Conservation (phyloP, 148 eudicot genomes). For the Rhododendron ferrugineum region DNA sequence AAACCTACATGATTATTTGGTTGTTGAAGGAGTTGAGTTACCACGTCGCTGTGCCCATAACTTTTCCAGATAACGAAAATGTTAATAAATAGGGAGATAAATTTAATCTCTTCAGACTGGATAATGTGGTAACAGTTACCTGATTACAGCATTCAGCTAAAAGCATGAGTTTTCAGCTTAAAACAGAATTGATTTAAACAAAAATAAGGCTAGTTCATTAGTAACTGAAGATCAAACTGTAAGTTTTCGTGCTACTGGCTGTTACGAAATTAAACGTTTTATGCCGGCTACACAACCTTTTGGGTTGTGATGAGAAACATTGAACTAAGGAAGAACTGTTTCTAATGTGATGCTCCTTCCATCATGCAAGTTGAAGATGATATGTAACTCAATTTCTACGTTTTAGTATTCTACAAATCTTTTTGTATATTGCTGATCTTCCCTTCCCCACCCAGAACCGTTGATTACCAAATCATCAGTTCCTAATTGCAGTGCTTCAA, state of each 20-base stretch:
- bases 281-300: not conserved
- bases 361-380: not conserved
- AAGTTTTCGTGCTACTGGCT: not conserved
- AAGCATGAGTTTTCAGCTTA: not conserved
- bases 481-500: slow-evolving; percentile 27
- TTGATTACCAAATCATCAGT: slow-evolving; percentile 24
- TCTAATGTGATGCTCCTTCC: not conserved
- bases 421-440: not conserved
- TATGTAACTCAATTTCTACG: not conserved
- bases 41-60: not conserved
- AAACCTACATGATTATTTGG: not conserved
- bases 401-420: not conserved
- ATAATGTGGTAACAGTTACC: not conserved
- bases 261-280: too few species aligned
- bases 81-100: not conserved
- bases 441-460: not conserved
- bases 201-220: not conserved
- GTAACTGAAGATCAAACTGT: not conserved
- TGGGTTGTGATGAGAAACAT: not conserved
- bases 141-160: not conserved
- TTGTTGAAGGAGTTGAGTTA: not conserved
- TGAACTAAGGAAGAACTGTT: not conserved
- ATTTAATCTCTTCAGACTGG: not conserved
- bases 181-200: not conserved
- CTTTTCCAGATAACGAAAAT: not conserved